phyloP scores from a whole-genome alignment of 2,329 filamentous ascomycete species.

The Claviceps sp. region DNA sequence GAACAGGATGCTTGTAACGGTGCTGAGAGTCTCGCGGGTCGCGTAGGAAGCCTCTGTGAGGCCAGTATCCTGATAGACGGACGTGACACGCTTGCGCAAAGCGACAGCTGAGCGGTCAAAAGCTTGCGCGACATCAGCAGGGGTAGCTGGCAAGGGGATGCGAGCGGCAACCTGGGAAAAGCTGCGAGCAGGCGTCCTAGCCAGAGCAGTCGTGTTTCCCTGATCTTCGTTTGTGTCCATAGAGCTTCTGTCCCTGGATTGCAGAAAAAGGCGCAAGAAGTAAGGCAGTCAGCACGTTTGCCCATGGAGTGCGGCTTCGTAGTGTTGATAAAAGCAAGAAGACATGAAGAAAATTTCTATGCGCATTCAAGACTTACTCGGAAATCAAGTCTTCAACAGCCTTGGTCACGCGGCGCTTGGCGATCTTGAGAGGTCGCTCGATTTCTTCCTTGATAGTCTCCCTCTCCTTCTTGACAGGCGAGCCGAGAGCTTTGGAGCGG shows the following conservation, averaged over 20 bases:
- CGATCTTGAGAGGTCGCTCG: constrained; percentile 28
- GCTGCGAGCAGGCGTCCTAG: constrained; percentile 37
- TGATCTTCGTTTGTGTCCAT: constrained; percentile 18
- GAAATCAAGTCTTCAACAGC: constrained; percentile 30
- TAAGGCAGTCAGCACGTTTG: neutral
- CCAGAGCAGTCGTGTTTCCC: constrained; percentile 29
- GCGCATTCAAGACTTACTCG: constrained; percentile 25
- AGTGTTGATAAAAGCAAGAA: neutral
- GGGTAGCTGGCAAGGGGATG: constrained; percentile 67
- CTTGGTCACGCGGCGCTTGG: constrained; percentile 32
- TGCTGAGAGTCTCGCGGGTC: constrained; percentile 58
- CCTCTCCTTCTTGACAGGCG: constrained; percentile 47
- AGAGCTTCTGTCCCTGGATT: neutral
- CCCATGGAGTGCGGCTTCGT: neutral
- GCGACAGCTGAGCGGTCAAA: constrained; percentile 59
- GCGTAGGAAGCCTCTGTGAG: constrained; percentile 52
- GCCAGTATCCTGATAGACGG: constrained; percentile 51
- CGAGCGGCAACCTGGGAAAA: constrained; percentile 41
- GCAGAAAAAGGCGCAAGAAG: neutral
- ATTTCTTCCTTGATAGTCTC: constrained; percentile 24
- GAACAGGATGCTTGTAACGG: constrained; percentile 58
- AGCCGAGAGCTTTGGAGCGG: constrained; percentile 44
- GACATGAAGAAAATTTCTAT: no score
- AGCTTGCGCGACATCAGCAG: constrained; percentile 60
- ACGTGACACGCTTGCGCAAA: constrained; percentile 51